phyloP scores from a whole-genome alignment of 208 protist genomes.

The Herpetomonas samuelpessoai region DNA sequence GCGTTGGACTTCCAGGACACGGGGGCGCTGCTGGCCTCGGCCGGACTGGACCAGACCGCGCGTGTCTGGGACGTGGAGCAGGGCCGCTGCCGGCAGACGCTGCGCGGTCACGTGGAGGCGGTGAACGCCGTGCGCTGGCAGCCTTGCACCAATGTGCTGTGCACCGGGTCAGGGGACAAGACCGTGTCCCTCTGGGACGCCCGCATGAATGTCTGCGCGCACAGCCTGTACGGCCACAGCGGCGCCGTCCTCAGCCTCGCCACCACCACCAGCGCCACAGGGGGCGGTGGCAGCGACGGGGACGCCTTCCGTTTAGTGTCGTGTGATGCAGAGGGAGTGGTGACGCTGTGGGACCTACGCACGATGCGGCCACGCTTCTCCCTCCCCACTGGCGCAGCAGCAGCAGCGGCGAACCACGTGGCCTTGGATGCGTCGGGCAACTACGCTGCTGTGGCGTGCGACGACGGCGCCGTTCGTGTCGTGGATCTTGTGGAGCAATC shows the following conservation, averaged over 20 bases:
- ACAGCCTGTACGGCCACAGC: slow-evolving; percentile 95
- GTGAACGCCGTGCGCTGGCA: slow-evolving; percentile 94
- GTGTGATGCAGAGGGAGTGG: slow-evolving; percentile 94
- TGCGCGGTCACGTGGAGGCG: slow-evolving; percentile 94
- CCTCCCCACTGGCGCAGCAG: slow-evolving; percentile 34
- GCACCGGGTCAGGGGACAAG: slow-evolving; percentile 96
- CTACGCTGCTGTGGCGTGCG: slow-evolving; percentile 91
- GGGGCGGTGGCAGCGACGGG: background rate
- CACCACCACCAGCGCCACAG: background rate
- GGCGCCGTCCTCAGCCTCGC: slow-evolving; percentile 88
- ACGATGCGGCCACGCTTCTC: slow-evolving; percentile 55
- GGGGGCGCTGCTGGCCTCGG: slow-evolving; percentile 90
- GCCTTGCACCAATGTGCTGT: slow-evolving; percentile 93
- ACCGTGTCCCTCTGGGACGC: slow-evolving; percentile 96
- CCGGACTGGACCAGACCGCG: slow-evolving; percentile 93
- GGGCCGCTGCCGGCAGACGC: slow-evolving; percentile 87
- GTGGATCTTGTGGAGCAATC: slow-evolving; percentile 85
- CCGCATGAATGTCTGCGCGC: slow-evolving; percentile 89
- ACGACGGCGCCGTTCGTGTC: slow-evolving; percentile 94
- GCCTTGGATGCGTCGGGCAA: slow-evolving; percentile 64
- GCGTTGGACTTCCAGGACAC: slow-evolving; percentile 93
- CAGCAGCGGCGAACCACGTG: slow-evolving; percentile 71
- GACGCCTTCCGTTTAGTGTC: slow-evolving; percentile 58
- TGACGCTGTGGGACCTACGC: slow-evolving; percentile 82
- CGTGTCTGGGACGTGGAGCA: slow-evolving; percentile 93